Percentiles rank a stretch among this genome's conserved stretches.
These are phyloP conservation scores for Lentinula edodes DNA, from an alignment of 768 basidiomycete genomes.

Conservation along the genomic window DNA sequence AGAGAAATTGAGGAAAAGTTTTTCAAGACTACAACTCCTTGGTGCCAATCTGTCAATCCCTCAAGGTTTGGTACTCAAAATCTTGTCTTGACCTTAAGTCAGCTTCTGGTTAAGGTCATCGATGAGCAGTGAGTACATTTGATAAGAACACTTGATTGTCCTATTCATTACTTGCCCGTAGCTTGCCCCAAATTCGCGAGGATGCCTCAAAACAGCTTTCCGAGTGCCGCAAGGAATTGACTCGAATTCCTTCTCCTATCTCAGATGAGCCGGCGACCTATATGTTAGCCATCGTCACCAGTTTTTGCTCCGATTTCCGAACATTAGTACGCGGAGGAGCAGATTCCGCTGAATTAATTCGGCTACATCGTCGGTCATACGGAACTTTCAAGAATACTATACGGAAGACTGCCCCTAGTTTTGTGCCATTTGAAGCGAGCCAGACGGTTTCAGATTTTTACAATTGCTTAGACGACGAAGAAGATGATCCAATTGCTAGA, in stretches of 20 bases:
- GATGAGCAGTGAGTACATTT: conserved; percentile 16
- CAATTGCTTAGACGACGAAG: conserved; percentile 14
- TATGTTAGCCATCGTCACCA: conserved; percentile 28
- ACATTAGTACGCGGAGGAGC: conserved; percentile 22
- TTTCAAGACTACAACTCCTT: conserved; percentile 29
- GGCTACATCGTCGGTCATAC: conserved; percentile 23
- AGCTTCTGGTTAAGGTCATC: conserved; percentile 30
- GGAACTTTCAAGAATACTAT: conserved; percentile 24
- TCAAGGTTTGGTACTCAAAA: conserved; percentile 30
- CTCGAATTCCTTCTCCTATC: conserved; percentile 21
- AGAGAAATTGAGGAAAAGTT: conserved; percentile 29
- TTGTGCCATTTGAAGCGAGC: conserved; percentile 19
- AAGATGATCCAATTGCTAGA: conserved; percentile 11
- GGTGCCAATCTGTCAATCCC: conserved; percentile 21
- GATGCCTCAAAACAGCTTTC: conserved; percentile 21
- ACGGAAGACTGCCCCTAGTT: conserved; percentile 28
- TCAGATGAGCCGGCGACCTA: conserved; percentile 29
- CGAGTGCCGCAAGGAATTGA: conserved; percentile 19
- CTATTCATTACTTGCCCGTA: not conserved
- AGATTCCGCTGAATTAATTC: conserved; percentile 21
- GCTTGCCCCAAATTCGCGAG: conserved; percentile 20
- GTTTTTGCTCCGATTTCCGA: conserved; percentile 24
- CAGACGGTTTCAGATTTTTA: not conserved
- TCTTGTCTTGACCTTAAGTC: conserved; percentile 28
- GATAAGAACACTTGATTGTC: not conserved